These are phyloP conservation scores for Arthrobotrys pseudoclavata DNA, from an alignment of 2,329 filamentous ascomycete genomes.

Conservation along the genomic window DNA sequence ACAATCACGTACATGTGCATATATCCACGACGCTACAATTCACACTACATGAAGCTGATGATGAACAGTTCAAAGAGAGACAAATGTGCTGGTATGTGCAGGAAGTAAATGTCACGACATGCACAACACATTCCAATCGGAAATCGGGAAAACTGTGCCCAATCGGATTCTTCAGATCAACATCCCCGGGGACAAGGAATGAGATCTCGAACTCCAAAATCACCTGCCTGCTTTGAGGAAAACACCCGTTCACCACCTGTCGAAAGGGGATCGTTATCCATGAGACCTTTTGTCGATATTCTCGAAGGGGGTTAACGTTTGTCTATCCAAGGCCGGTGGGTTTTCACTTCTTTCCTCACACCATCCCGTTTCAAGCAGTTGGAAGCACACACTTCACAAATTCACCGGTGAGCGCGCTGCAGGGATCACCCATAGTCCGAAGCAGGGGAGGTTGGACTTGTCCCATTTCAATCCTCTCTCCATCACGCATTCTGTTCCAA, in stretches of 20 bases:
- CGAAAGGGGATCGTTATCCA: constrained; percentile 42
- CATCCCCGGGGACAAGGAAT: constrained; percentile 2
- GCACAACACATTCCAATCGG: constrained; percentile 22
- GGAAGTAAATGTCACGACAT: constrained; percentile 8
- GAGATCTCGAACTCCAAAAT: background rate
- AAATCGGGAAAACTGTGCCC: constrained; percentile 22
- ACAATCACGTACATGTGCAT: constrained; percentile 9
- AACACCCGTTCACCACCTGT: constrained; percentile 39
- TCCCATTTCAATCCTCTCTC: constrained; percentile 23
- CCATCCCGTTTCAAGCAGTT: constrained; percentile 57
- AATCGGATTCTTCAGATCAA: constrained; percentile 29
- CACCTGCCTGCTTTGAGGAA: constrained; percentile 20
- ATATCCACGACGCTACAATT: constrained; percentile 4
- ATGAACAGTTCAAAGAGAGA: background rate
- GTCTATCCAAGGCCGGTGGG: constrained; percentile 56
- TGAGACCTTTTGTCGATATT: constrained; percentile 40
- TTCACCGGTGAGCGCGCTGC: constrained; percentile 37
- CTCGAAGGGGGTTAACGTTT: constrained; percentile 34
- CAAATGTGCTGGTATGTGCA: constrained; percentile 27
- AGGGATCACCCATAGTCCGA: constrained; percentile 43
- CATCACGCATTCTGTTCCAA: constrained; percentile 41
- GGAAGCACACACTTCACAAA: constrained; percentile 49
- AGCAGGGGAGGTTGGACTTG: constrained; percentile 50
- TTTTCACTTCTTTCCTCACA: constrained; percentile 43
- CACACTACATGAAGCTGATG: constrained; percentile 9